These are phyloP conservation scores for Haematococcus sp. DNA, from an alignment of 139 green algal species.

Conservation along the genomic window DNA sequence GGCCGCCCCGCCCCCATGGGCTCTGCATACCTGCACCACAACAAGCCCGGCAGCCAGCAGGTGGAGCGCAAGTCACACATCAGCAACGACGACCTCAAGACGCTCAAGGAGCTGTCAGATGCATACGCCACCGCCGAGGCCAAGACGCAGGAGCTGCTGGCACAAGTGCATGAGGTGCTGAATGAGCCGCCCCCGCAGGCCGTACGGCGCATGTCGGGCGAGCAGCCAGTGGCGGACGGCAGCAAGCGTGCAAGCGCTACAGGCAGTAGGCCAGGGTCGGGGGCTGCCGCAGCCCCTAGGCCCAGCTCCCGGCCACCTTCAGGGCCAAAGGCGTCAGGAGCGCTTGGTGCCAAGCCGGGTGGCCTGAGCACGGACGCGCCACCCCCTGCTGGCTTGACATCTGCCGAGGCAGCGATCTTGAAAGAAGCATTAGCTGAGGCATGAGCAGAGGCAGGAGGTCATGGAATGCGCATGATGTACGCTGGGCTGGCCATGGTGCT, in stretches of 20 bases:
- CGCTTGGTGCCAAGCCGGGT: not conserved
- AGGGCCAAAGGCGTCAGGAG: too few relatives aligned
- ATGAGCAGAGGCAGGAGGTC: not conserved
- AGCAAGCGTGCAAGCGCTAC: too few relatives aligned
- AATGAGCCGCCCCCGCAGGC: too few relatives aligned
- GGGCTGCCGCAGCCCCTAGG: too few relatives aligned
- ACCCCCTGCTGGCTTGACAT: not conserved
- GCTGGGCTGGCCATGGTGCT: too few relatives aligned
- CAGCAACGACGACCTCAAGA: conserved; percentile 18
- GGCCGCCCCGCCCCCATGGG: not conserved
- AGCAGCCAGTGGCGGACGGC: too few relatives aligned
- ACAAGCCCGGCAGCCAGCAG: not conserved
- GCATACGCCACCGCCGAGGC: conserved; percentile 23
- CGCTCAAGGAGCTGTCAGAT: conserved; percentile 28
- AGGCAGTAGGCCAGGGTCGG: too few relatives aligned
- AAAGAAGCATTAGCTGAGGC: not conserved
- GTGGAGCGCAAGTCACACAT: not conserved
- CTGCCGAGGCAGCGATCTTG: not conserved
- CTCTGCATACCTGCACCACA: not conserved
- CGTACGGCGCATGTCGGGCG: too few relatives aligned
- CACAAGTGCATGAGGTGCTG: conserved; percentile 17
- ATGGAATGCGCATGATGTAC: too few relatives aligned
- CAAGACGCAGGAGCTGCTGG: conserved; percentile 28
- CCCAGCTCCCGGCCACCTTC: too few relatives aligned
- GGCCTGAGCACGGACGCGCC: not conserved